Evolutionary conservation across 306 rosid species (phyloP), one percentile per base, ranked within the genome.

Genomic region (Cicer judaicum): DNA sequence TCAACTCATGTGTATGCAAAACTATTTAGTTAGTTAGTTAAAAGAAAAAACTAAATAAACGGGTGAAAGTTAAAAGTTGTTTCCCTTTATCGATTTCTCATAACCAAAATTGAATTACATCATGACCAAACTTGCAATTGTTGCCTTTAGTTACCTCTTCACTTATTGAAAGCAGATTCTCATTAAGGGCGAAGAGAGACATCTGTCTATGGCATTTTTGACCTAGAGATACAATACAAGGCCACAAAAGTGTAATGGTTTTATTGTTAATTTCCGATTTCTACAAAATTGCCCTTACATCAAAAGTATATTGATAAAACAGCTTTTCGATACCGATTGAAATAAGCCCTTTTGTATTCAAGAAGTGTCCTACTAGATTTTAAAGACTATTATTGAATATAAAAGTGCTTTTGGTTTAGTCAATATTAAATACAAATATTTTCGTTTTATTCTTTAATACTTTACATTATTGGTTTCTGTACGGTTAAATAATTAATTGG

Each of bases 141-240:
- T 19, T 8, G 13, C 36, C 38, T 55, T 19, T 56, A 56, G 63
- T 56, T 40, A 56, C 63, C 39, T 34, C 65, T 12, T 59, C 65
- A 59, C 42, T 59, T 10, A 59, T 59, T 59, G 65, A 59, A 59
- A 29, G 42, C 41, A 59, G 65, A 34, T 59, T 59, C 65, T 59
- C 65, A 59, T 59, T 42, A 38, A 29, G 9, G 16, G 16, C n/a
- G 42, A 15, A 59, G 41, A 29, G 40, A 59, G 21, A 52, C 41
- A 59, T 4, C 2, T 56, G 63, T 56, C 63, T 39, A 56, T 21
- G 14, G 63, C 39, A 56, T 21, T 14, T 56, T 56, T n/a, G 0
- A 55, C 13, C 16, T 21, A 56, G 40, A 21, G 39, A 56, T 52
- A 21, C 24, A 21, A 52, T 10, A 39, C 12, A 24, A 21, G 63